Percentiles rank a stretch among this genome's conserved stretches.
Evolutionary conservation across 208 protist genomes (phyloP).

Genomic region (Trypanosomatidae sp.): DNA sequence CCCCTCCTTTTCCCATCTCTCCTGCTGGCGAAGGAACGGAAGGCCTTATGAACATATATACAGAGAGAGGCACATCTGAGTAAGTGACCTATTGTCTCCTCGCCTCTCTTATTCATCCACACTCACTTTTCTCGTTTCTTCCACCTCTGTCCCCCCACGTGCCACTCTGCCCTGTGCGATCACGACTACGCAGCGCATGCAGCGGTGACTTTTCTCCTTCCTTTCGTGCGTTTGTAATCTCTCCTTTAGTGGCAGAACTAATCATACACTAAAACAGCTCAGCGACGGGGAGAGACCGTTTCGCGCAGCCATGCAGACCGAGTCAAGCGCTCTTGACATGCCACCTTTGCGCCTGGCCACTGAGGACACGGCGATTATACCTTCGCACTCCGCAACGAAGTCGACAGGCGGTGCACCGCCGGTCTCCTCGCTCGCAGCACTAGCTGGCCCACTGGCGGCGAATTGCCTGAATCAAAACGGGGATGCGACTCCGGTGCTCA

Average conservation of each 20-base stretch:
- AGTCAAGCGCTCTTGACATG: neutral
- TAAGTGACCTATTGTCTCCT: neutral
- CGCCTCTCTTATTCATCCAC: neutral
- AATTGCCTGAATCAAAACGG: neutral
- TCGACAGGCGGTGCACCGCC: neutral
- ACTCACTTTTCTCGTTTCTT: neutral
- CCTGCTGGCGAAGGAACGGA: neutral
- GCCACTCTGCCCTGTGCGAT: neutral
- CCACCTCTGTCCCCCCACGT: neutral
- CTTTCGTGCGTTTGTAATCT: neutral
- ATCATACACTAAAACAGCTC: neutral
- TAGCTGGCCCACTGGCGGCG: neutral
- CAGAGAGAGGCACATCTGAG: neutral
- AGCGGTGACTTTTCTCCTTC: neutral
- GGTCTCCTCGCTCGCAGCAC: neutral
- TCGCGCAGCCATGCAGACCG: neutral
- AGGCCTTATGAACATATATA: neutral
- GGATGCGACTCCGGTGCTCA: too few relatives aligned
- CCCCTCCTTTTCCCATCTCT: conserved; percentile 1
- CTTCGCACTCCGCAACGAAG: neutral
- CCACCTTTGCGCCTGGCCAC: neutral
- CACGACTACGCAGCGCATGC: neutral
- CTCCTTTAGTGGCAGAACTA: neutral
- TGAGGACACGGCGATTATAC: neutral
- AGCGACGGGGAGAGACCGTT: neutral